Evolutionary conservation across 2,329 filamentous ascomycete species (phyloP).

Genomic region (Sclerotinia glacialis): DNA sequence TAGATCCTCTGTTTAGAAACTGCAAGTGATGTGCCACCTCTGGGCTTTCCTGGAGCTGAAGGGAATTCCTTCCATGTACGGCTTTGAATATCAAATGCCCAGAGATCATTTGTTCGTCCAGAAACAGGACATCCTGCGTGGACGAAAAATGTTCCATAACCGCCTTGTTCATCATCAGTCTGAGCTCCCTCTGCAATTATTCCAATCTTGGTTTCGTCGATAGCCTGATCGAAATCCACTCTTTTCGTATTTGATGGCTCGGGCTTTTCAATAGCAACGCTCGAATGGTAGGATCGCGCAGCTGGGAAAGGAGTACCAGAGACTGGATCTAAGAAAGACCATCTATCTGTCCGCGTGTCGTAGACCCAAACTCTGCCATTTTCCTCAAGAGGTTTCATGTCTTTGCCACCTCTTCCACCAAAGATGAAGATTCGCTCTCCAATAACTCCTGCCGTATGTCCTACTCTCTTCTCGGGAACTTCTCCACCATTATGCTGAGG

Average conservation of each 20-base stretch:
- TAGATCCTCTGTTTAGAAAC: constrained; percentile 64
- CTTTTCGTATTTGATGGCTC: constrained; percentile 32
- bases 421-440: constrained; percentile 74
- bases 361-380: constrained; percentile 73
- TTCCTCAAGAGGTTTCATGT: constrained; percentile 71
- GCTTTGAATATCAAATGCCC: constrained; percentile 69
- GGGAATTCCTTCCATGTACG: constrained; percentile 66
- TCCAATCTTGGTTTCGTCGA: constrained; percentile 56
- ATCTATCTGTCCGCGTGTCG: constrained; percentile 60
- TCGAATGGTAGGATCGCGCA: constrained; percentile 69
- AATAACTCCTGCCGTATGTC: constrained; percentile 68
- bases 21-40: constrained; percentile 67
- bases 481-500: constrained; percentile 43
- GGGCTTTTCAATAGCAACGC: constrained; percentile 56
- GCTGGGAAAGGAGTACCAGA: constrained; percentile 52
- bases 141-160: constrained; percentile 67
- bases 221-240: constrained; percentile 32
- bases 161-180: constrained; percentile 58
- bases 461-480: constrained; percentile 67
- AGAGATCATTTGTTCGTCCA: constrained; percentile 64
- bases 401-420: constrained; percentile 69
- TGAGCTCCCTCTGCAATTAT: constrained; percentile 56
- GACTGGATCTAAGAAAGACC: constrained; percentile 62
- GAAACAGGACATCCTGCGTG: constrained; percentile 71
- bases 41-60: constrained; percentile 61